Evolutionary conservation across 495 filamentous ascomycete genomes (phyloP), one percentile per base, ranked within the genome.

Genomic region (Penicillium pancosmium): DNA sequence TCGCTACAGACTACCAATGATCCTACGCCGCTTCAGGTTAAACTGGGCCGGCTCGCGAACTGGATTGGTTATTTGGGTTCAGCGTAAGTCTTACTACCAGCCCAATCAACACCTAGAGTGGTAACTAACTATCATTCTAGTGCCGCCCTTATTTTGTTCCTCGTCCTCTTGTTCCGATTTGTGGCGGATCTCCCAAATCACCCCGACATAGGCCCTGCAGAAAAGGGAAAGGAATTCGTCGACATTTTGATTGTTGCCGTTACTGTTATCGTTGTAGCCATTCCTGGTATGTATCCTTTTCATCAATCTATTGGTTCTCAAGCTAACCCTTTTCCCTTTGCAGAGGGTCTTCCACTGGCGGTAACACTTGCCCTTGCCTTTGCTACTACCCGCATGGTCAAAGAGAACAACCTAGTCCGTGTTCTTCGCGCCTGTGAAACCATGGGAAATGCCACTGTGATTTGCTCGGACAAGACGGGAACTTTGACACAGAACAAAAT

Each of bases 401-500:
- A 86, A 59, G 86, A 88, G 67, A 85, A 87, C 65, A 89, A 89
- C 52, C 75, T 89, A 13, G 86, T 89, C 23, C 84, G 86, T 25
- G 72, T 87, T 27, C 77, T 89, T 18, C 78, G 82, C 16, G 85
- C 86, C 23, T 89, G 86, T 67, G 86, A 89, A 59, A 88, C 86
- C 23, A 89, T 89, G 86, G 86, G 86, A 31, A 88, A 88, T 63
- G 86, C 86, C 4, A 89, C 86, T 0, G 84, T 85, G 0, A 81
- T 89, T 25, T 89, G 86, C 66, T 88, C 86, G 0, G 86, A 89
- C 66, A 89, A 89, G 63, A 89, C 86, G 9, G 86, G 86, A 25
- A 89, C 86, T 18, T 64, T 89, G n/a, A 89, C 86, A 4, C 83
- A 88, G 65, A 89, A 89, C 63, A 85, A 83, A 62, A 89, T 89